phyloP scores from a whole-genome alignment of 2,329 filamentous ascomycete genomes.

The Fusarium albosuccineum region DNA sequence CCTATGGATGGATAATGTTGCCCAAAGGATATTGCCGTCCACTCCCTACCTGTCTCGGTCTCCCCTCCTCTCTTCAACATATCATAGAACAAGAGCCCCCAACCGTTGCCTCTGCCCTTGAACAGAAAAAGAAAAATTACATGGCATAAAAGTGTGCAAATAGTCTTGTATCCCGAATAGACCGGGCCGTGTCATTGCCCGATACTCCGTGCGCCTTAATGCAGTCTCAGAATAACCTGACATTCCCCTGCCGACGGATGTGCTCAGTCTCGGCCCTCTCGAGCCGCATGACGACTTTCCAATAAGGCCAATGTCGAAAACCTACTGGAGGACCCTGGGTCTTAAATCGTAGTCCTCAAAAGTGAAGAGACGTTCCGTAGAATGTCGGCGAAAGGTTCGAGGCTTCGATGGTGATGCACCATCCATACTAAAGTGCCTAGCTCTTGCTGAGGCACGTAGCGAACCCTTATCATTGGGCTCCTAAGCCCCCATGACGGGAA shows the following conservation, averaged over 20 bases:
- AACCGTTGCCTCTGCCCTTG: slow-evolving; percentile 28
- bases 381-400: slow-evolving; percentile 23
- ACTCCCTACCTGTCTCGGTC: neutral
- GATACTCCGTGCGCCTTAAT: slow-evolving; percentile 47
- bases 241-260: slow-evolving; percentile 12
- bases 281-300: slow-evolving; percentile 18
- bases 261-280: neutral
- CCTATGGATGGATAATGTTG: slow-evolving; percentile 44
- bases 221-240: slow-evolving; percentile 25
- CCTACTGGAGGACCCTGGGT: neutral
- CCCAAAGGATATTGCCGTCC: slow-evolving; percentile 31
- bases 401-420: slow-evolving; percentile 25
- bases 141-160: slow-evolving; percentile 38
- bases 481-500: slow-evolving; percentile 59
- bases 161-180: slow-evolving; percentile 32
- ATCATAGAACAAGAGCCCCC: slow-evolving; percentile 34
- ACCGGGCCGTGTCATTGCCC: slow-evolving; percentile 33
- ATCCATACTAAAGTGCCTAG: slow-evolving; percentile 28
- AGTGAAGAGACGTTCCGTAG: slow-evolving; percentile 33
- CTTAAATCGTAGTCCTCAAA: slow-evolving; percentile 31
- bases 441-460: slow-evolving; percentile 8
- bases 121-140: slow-evolving; percentile 33
- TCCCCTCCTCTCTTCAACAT: slow-evolving; percentile 7
- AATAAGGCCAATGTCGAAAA: slow-evolving; percentile 24
- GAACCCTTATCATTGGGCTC: slow-evolving; percentile 30